Conservation (phyloP, 441 rosid species). For the Erysimum cheiri region DNA sequence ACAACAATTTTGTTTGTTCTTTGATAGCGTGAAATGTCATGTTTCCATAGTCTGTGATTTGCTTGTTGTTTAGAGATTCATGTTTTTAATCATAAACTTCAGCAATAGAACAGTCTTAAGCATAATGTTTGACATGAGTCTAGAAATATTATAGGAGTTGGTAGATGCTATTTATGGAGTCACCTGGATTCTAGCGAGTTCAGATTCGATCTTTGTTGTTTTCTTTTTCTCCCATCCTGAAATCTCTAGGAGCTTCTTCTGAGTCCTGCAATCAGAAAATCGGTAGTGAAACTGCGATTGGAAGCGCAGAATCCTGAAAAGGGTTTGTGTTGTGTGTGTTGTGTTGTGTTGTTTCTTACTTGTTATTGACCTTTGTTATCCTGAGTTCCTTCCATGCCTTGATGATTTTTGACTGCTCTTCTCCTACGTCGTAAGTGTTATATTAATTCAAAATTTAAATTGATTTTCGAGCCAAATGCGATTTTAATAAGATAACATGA, state of each 20-base stretch:
- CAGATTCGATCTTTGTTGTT: conserved; percentile 69
- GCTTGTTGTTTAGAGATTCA: conserved; percentile 20
- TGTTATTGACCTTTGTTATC: conserved; percentile 60
- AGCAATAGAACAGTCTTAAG: conserved; percentile 3
- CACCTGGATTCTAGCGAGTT: conserved; percentile 48
- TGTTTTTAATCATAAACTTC: neutral
- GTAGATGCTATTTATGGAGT: conserved; percentile 3
- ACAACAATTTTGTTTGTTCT: neutral
- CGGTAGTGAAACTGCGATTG: neutral
- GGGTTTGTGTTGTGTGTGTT: neutral
- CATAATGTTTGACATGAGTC: conserved; percentile 1
- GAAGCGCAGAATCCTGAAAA: neutral
- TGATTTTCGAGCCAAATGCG: conserved; percentile 16
- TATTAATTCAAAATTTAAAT: neutral
- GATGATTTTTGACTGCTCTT: conserved; percentile 56
- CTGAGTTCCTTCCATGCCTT: conserved; percentile 88
- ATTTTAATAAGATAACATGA: neutral
- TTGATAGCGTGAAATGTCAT: neutral
- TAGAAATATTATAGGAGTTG: neutral
- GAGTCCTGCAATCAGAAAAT: conserved; percentile 57
- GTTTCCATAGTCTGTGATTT: neutral
- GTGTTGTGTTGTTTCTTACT: conserved; percentile 27
- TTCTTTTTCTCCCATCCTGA: conserved; percentile 79
- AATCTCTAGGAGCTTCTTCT: conserved; percentile 61
- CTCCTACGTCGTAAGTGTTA: conserved; percentile 48